Conservation (phyloP, 2,329 filamentous ascomycete genomes). For the Epichloe brachyelytri region DNA sequence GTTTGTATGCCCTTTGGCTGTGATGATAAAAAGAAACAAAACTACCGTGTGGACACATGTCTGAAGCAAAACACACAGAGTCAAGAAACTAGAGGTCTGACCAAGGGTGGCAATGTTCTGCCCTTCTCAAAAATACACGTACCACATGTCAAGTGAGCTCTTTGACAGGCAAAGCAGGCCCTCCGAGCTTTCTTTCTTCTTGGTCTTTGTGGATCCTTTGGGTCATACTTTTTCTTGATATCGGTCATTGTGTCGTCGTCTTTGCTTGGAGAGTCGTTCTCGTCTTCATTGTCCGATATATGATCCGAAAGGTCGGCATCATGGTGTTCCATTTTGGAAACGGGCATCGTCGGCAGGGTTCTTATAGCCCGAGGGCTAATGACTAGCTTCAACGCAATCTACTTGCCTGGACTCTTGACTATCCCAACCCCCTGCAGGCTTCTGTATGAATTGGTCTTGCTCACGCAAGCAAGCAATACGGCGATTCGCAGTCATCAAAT, state of each 20-base stretch:
- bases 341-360: slow-evolving; percentile 39
- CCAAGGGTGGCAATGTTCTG: too few relatives aligned
- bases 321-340: slow-evolving; percentile 36
- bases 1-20: too few relatives aligned
- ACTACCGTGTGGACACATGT: not conserved
- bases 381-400: not conserved
- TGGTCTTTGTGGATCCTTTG: slow-evolving; percentile 83
- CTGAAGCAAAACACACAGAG: not conserved
- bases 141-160: slow-evolving; percentile 97
- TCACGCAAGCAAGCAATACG: slow-evolving; percentile 18
- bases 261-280: slow-evolving; percentile 33
- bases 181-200: slow-evolving; percentile 90
- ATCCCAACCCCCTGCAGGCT: slow-evolving; percentile 2
- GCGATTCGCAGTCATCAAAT: slow-evolving; percentile 9
- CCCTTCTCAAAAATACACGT: slow-evolving; percentile 32
- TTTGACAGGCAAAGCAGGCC: slow-evolving; percentile 92
- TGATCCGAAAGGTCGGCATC: slow-evolving; percentile 43
- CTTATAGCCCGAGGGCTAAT: slow-evolving; percentile 27
- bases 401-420: not conserved
- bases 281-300: slow-evolving; percentile 47
- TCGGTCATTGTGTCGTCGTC: slow-evolving; percentile 39
- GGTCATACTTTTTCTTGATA: slow-evolving; percentile 57
- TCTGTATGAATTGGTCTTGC: slow-evolving; percentile 1
- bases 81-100: not conserved
- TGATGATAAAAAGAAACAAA: too few relatives aligned